A percentile compares a stretch with the other conserved stretches of the same genome.
Conservation (phyloP, 371 early-diverging fungal species). For the Mucor piriformis region DNA sequence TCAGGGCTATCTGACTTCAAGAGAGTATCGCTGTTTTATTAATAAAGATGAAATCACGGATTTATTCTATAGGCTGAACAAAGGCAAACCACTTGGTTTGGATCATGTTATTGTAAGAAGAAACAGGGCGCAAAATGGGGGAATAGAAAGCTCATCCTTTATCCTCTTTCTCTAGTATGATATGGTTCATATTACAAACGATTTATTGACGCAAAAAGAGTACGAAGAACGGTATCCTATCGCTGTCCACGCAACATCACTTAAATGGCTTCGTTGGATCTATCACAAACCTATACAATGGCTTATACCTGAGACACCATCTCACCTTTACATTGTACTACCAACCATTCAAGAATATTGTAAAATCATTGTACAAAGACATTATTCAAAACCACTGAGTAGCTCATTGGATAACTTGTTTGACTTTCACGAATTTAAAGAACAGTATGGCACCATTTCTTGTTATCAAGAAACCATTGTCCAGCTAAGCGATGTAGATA, state of each 20-base stretch:
- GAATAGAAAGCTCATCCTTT: neutral
- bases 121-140: too few relatives aligned
- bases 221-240: constrained; percentile 15
- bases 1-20: constrained; percentile 28
- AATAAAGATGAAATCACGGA: constrained; percentile 15
- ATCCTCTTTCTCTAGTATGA: neutral
- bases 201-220: constrained; percentile 29
- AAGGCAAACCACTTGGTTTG: constrained; percentile 26
- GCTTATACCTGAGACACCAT: constrained; percentile 7
- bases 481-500: constrained; percentile 29
- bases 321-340: constrained; percentile 28
- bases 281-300: constrained; percentile 2
- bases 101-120: constrained; percentile 26
- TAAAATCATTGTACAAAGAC: constrained; percentile 11
- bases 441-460: constrained; percentile 18
- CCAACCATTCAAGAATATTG: constrained; percentile 36
- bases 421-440: constrained; percentile 38
- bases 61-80: constrained; percentile 17
- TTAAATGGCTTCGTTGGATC: constrained; percentile 16
- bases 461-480: constrained; percentile 13
- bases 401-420: constrained; percentile 26
- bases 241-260: neutral
- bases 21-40: constrained; percentile 20
- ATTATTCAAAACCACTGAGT: constrained; percentile 19
- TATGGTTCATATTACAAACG: constrained; percentile 20